Base-by-base conservation (phyloP, 108 stramenopile species). In the Fragilariopsis cylindrus region DNA sequence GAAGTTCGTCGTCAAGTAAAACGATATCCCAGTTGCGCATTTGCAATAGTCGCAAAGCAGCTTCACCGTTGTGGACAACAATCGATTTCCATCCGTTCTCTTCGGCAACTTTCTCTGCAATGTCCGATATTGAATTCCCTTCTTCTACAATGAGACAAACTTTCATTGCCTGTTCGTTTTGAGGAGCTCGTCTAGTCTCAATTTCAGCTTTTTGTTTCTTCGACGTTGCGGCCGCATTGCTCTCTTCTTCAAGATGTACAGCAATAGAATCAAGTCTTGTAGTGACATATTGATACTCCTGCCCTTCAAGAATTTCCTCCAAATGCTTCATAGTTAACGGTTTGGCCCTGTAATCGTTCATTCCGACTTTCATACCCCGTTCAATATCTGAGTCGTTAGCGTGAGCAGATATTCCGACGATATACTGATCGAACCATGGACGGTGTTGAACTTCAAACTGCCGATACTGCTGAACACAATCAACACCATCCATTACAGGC, bases 401-500 rank as follows among this genome's bases (percentile, higher is more conserved):
- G 67, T 90, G 90, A 39, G 90, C 87, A 18, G 84, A 85, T 2
- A 90, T 79, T n/a, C 90, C 90, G 47, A 90, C 71, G 46, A 90
- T 90, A n/a, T 81, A 79, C 64, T 87, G 80, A 47, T 71, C 45
- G 69, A 81, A 84, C 65, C 67, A 75, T 3, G 82, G 78, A 7
- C 87, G 76, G 48, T 78, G 56, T 0, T 63, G 57, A 46, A 65
- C 57, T 69, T 88, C 90, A 81, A 85, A 88, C 48, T 73, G 55
- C n/a, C 91, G 70, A 63, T 80, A 88, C 41, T 87, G 81, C 73
- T 81, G 78, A 62, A 86, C 84, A 66, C 89, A 83, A 55, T 91
- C 89, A 9, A 90, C 42, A 18, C 93, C 93, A 63, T 92, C 90
- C 82, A 90, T 83, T 9, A 92, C 81, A 12, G 93, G 93, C 93